Evolutionary conservation across 2,329 filamentous ascomycete species (phyloP), one percentile per base, ranked within the genome.

Genomic region (Paraphoma sp.): DNA sequence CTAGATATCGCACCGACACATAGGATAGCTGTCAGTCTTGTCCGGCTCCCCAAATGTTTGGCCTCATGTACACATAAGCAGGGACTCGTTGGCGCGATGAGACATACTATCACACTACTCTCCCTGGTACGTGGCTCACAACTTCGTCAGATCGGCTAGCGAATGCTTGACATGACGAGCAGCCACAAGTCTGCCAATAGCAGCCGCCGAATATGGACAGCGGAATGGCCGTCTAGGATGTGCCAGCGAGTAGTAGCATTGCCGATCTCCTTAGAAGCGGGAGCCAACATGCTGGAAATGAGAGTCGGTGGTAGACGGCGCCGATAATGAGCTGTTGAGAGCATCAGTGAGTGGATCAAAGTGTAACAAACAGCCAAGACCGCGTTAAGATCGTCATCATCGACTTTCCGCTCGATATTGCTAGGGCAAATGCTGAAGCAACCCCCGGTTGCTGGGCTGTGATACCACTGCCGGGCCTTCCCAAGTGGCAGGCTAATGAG

Each of bases 251-350:
- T 45, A 57, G 36, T 29, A 51, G 30, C 53, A 48, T 47, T 52
- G 49, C 33, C 42, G 48, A 59, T 57, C 36, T 36, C 44, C 43
- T 28, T 38, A 49, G 33, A 52, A 48, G 28, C 58, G 55, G 55
- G 47, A 59, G 41, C 57, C 55, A 48, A 41, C 43, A 53, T 43
- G 49, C 17, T 57, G 47, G 30, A 58, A 47, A 61, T 18, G 47
- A 33, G 57, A 41, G 51, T 63, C 59, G 62, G 62, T 57, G 52
- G 38, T 59, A 48, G 29, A 31, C 42, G 53, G 55, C 51, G 53
- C 68, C 68, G 68, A 71, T 48, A 53, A 63, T 66, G 62, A 64
- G 59, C 67, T 58, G 31, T 51, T 56, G 51, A 55, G 52, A 40
- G 45, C 51, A 29, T 57, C 53, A 47, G 53, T 40, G 42, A 55